A percentile compares a stretch with the other conserved stretches of the same genome.
Conservation (phyloP, 352 stramenopile genomes). For the Phytophthora europaea region DNA sequence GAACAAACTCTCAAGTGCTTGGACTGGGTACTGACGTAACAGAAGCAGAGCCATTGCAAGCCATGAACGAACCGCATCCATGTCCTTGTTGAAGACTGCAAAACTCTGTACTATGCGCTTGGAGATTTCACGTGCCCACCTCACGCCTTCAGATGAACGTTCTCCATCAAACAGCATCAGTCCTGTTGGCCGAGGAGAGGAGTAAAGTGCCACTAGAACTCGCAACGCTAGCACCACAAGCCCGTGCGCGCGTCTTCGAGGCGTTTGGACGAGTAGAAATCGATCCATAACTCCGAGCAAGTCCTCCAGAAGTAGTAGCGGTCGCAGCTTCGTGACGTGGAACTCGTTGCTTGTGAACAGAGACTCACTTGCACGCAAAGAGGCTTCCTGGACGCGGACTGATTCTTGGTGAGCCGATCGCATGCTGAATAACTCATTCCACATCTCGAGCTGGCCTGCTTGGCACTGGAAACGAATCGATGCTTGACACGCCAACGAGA, state of each 20-base stretch:
- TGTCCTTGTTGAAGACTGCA: constrained; percentile 20
- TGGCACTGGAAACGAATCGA: constrained; percentile 57
- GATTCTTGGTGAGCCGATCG: constrained; percentile 43
- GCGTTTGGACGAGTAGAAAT: constrained; percentile 28
- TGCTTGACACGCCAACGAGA: constrained; percentile 21
- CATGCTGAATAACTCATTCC: constrained; percentile 41
- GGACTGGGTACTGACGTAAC: constrained; percentile 15
- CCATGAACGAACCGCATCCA: constrained; percentile 25
- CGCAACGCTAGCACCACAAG: constrained; percentile 33
- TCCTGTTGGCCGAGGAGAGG: constrained; percentile 12
- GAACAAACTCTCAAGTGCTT: constrained; percentile 19
- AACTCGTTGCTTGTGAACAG: constrained; percentile 49
- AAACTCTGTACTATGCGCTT: constrained; percentile 30
- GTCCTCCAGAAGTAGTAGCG: constrained; percentile 28
- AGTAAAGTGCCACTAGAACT: constrained; percentile 25
- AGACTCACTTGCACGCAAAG: constrained; percentile 38
- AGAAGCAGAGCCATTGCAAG: constrained; percentile 31
- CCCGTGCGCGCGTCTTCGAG: constrained; percentile 19
- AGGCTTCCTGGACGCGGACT: constrained; percentile 42
- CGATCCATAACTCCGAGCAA: constrained; percentile 34
- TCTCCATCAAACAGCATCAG: constrained; percentile 25
- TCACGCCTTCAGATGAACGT: neutral
- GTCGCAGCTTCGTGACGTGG: constrained; percentile 28
- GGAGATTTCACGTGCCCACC: constrained; percentile 23
- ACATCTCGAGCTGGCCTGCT: constrained; percentile 41